A percentile compares a stretch with the other conserved stretches of the same genome.
phyloP scores from a whole-genome alignment of 2,329 filamentous ascomycete species.

The Nigrograna mackinnonii region DNA sequence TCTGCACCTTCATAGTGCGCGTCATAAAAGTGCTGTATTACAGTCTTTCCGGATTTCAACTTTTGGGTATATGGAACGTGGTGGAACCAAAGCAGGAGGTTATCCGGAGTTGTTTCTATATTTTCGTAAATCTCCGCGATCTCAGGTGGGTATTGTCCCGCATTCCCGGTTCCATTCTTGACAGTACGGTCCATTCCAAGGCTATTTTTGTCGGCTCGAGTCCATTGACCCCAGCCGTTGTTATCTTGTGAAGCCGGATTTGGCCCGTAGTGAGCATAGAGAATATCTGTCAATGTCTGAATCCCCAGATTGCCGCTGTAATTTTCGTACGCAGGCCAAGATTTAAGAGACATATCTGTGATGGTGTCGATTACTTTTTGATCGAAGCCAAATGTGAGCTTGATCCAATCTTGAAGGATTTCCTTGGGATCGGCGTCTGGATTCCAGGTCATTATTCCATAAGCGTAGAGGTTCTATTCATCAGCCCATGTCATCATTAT shows the following conservation, averaged over 20 bases:
- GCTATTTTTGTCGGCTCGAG: slow-evolving; percentile 60
- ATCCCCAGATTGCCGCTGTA: slow-evolving; percentile 72
- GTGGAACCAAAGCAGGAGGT: slow-evolving; percentile 74
- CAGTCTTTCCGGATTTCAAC: slow-evolving; percentile 66
- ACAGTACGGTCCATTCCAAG: slow-evolving; percentile 76
- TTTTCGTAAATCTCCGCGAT: slow-evolving; percentile 63
- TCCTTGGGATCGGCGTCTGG: slow-evolving; percentile 52
- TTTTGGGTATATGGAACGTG: slow-evolving; percentile 69
- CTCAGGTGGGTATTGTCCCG: slow-evolving; percentile 68
- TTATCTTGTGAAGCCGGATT: slow-evolving; percentile 68
- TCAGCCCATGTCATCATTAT: background rate
- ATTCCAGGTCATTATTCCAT: slow-evolving; percentile 69
- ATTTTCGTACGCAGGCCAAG: slow-evolving; percentile 72
- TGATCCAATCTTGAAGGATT: slow-evolving; percentile 68
- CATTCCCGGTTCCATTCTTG: slow-evolving; percentile 66
- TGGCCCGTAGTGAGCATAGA: slow-evolving; percentile 69
- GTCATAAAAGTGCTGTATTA: slow-evolving; percentile 70
- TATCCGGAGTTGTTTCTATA: slow-evolving; percentile 66
- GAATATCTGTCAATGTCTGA: slow-evolving; percentile 70
- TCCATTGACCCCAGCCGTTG: slow-evolving; percentile 75
- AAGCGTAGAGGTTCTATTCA: slow-evolving; percentile 67
- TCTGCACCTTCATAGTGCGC: slow-evolving; percentile 64
- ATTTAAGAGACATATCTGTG: slow-evolving; percentile 66
- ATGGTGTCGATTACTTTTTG: slow-evolving; percentile 61
- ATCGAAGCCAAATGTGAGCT: slow-evolving; percentile 66